Percentiles rank a stretch among this genome's conserved stretches.
These are phyloP conservation scores for Mortierella sp. DNA, from an alignment of 371 early-diverging fungal genomes.

Conservation along the genomic window DNA sequence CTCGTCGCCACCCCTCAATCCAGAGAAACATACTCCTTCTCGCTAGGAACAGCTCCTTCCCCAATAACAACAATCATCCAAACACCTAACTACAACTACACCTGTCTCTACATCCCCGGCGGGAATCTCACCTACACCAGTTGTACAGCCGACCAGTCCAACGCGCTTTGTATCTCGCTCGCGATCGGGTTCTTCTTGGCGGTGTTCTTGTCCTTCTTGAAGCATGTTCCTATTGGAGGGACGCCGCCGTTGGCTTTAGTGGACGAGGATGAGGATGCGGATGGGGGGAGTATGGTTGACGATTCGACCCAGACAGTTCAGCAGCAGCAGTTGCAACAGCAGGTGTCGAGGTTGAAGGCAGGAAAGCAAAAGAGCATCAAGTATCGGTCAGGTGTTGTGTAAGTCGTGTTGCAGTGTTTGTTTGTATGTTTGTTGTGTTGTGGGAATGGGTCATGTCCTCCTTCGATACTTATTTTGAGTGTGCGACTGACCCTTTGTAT, in stretches of 20 bases:
- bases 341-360: neutral
- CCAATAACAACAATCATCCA: slow-evolving; percentile 40
- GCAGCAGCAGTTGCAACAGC: slow-evolving; percentile 1
- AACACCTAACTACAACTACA: slow-evolving; percentile 33
- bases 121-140: slow-evolving; percentile 28
- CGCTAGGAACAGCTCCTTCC: slow-evolving; percentile 37
- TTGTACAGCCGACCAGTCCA: slow-evolving; percentile 41
- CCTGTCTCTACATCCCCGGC: slow-evolving; percentile 36
- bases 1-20: neutral
- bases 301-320: neutral
- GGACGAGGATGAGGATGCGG: slow-evolving; percentile 5
- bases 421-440: neutral
- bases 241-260: slow-evolving; percentile 29
- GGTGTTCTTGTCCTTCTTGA: slow-evolving; percentile 48
- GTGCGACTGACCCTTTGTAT: neutral
- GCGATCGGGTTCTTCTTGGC: slow-evolving; percentile 53
- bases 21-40: slow-evolving; percentile 56
- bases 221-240: slow-evolving; percentile 43
- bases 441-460: neutral
- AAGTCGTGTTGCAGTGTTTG: slow-evolving; percentile 5
- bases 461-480: neutral
- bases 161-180: slow-evolving; percentile 37
- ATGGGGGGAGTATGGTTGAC: neutral
- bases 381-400: slow-evolving; percentile 43
- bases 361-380: slow-evolving; percentile 12